Conservation (phyloP, 495 filamentous ascomycete genomes). For the Daldinia decipiens region DNA sequence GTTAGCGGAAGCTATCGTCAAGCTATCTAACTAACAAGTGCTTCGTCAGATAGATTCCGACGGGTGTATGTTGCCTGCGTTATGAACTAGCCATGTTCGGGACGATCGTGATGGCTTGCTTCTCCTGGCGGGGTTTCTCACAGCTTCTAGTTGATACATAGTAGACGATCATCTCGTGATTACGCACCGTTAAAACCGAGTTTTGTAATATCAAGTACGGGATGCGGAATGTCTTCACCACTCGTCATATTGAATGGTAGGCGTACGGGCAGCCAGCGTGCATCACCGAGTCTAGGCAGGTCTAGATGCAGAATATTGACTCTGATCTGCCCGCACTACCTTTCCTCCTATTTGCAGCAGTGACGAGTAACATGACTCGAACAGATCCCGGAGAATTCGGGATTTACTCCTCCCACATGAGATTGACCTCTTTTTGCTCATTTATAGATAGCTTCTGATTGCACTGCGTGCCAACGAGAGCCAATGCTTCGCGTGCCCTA, state of each 20-base stretch:
- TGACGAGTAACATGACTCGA: conserved; percentile 38
- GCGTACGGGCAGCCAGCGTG: conserved; percentile 9
- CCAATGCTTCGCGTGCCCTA: conserved; percentile 19
- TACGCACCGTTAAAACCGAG: conserved; percentile 9
- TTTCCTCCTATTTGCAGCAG: conserved; percentile 22
- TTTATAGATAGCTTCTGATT: conserved; percentile 23
- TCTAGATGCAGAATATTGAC: conserved; percentile 31
- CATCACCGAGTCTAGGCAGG: conserved; percentile 31
- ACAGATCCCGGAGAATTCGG: conserved; percentile 35
- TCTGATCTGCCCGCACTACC: conserved; percentile 28
- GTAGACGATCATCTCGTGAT: conserved; percentile 16
- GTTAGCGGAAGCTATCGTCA: conserved; percentile 23
- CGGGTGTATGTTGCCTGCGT: conserved; percentile 21
- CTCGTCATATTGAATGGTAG: conserved; percentile 24
- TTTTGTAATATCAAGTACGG: conserved; percentile 17
- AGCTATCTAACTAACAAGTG: conserved; percentile 13
- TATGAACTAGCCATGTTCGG: conserved; percentile 29
- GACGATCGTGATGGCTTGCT: conserved; percentile 28
- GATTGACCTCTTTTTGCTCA: conserved; percentile 18
- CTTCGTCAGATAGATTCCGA: conserved; percentile 30
- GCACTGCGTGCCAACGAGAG: conserved; percentile 23
- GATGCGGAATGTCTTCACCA: conserved; percentile 26
- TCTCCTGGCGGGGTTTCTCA: conserved; percentile 17
- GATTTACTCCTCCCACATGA: conserved; percentile 24
- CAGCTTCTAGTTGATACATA: conserved; percentile 4